Evolutionary conservation across 768 basidiomycete genomes (phyloP), one percentile per base, ranked within the genome.

Genomic region (Suillus bovinus): DNA sequence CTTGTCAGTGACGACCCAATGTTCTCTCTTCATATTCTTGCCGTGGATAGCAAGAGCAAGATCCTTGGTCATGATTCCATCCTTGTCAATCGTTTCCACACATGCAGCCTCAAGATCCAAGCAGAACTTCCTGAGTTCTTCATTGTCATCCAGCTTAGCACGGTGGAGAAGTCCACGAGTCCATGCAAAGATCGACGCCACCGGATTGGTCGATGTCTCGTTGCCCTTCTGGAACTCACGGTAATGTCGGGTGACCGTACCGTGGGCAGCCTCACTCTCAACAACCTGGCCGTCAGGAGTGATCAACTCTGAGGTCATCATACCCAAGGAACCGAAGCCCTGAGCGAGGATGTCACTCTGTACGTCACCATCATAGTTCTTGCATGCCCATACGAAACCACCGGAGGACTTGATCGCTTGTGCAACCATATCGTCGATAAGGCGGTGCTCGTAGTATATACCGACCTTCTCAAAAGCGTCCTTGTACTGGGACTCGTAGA

Each of bases 101-200:
- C 97, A 98, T 22, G 93, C 86, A 16, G 76, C 82, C 80, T 99
- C 97, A 44, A 99, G 83, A 64, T 87, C 86, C 54, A 81, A 69
- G 68, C 90, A 93, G 77, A 96, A 99, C 52, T 77, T 76, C 58
- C 77, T 80, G 33, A 99, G 84, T 38, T 81, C 80, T 24, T 84
- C 85, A 73, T 96, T 99, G 44, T 79, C 80, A 72, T 99, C 96
- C 36, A 98, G 82, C 80, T 93, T 94, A 66, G 95, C 96, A 67
- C 95, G 89, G 79, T 94, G 94, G 59, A 93, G 78, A 46, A 99
- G 83, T 0, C 96, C 96, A 52, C 97, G 88, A 17, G 96, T 99
- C 96, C 96, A 99, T 9, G 96, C 96, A 70, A 96, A 99, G 80
- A 99, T 98, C 61, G 92, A 94, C 50, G 96, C 96, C 68, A 99